Percentiles rank a stretch among this genome's conserved stretches.
phyloP scores from a whole-genome alignment of 2,329 filamentous ascomycete genomes.

The Trichoderma sp. region DNA sequence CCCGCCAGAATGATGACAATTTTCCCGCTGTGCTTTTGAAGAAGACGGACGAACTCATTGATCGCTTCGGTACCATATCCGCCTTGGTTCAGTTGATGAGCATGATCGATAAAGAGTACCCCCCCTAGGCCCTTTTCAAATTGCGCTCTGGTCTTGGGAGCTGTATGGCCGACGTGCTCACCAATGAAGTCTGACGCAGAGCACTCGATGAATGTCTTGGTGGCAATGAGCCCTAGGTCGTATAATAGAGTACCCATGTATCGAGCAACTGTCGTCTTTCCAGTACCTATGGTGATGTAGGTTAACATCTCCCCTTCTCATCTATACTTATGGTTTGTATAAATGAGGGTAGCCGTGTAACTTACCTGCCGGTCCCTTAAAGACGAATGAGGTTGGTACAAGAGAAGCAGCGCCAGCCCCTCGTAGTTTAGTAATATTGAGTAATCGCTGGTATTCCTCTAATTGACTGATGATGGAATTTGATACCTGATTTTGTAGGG shows the following conservation, averaged over 20 bases:
- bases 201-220: neutral
- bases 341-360: neutral
- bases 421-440: neutral
- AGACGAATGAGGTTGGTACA: neutral
- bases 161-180: neutral
- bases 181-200: neutral
- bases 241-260: neutral
- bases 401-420: neutral
- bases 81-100: neutral
- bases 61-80: neutral
- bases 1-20: neutral
- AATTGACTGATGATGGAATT: neutral
- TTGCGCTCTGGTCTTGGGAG: neutral
- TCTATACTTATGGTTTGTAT: neutral
- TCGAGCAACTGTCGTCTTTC: conserved; percentile 1
- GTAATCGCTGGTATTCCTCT: neutral
- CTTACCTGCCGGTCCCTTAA: neutral
- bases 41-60: neutral
- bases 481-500: neutral
- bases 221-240: neutral
- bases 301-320: neutral
- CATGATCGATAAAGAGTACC: neutral
- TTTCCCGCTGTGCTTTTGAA: neutral
- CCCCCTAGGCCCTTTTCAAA: neutral
- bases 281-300: neutral